phyloP scores from a whole-genome alignment of 371 early-diverging fungal genomes.

The Mortierella sp. region DNA sequence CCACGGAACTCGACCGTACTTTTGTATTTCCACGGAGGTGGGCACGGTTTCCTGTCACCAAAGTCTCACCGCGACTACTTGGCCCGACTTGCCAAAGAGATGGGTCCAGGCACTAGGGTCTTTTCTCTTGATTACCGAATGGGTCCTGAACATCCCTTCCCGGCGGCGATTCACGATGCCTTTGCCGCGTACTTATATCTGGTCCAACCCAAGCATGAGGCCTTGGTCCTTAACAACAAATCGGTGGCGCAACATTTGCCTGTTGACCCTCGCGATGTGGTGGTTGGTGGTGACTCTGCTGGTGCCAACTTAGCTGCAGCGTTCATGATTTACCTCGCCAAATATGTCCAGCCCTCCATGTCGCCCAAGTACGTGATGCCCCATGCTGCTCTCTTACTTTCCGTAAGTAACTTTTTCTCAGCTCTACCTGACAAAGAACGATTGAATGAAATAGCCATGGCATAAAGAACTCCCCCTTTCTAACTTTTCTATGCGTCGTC shows the following conservation, averaged over 20 bases:
- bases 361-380: constrained; percentile 28
- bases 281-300: constrained; percentile 75
- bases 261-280: constrained; percentile 59
- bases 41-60: constrained; percentile 27
- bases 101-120: constrained; percentile 47
- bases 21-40: constrained; percentile 34
- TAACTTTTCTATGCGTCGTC: neutral
- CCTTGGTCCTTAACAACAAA: constrained; percentile 34
- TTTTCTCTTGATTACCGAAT: constrained; percentile 84
- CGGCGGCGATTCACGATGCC: constrained; percentile 85
- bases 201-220: constrained; percentile 67
- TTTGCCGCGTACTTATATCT: constrained; percentile 79
- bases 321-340: constrained; percentile 44
- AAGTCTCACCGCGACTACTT: constrained; percentile 24
- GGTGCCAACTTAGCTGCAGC: constrained; percentile 72
- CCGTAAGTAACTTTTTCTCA: constrained; percentile 59
- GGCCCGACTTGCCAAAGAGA: neutral
- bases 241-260: constrained; percentile 13
- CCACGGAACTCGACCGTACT: constrained; percentile 13
- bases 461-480: neutral
- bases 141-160: constrained; percentile 89
- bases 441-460: neutral
- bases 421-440: constrained; percentile 66
- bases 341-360: constrained; percentile 45
- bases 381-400: constrained; percentile 39